Evolutionary conservation across 116 monocot species (phyloP).

Genomic region (Thalassia testudinum): DNA sequence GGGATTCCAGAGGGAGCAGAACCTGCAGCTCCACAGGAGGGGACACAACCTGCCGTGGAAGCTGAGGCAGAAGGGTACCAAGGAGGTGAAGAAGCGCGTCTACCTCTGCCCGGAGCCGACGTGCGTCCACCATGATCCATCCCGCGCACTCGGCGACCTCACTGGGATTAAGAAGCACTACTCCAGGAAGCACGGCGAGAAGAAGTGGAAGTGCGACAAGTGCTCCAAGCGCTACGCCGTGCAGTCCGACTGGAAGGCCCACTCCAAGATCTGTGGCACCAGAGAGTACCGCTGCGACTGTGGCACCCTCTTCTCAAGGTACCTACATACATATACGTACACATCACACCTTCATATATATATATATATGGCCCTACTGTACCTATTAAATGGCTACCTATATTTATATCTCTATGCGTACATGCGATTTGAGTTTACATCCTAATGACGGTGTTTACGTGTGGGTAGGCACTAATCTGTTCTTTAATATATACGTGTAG

Average conservation of each 20-base stretch:
- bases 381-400: neutral
- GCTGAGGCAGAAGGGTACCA: slow-evolving; percentile 13
- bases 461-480: too few relatives aligned
- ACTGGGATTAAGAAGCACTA: slow-evolving; percentile 99
- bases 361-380: neutral
- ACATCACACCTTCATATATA: neutral
- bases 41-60: slow-evolving; percentile 46
- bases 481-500: too few relatives aligned
- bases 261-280: slow-evolving; percentile 97
- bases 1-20: slow-evolving; percentile 34
- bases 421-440: neutral
- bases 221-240: slow-evolving; percentile 96
- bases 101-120: slow-evolving; percentile 92
- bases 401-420: neutral
- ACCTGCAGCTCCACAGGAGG: slow-evolving; percentile 32
- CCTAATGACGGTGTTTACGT: too few relatives aligned
- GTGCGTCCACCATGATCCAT: slow-evolving; percentile 95
- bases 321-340: too few relatives aligned
- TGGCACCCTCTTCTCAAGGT: slow-evolving; percentile 98
- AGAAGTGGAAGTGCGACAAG: slow-evolving; percentile 99
- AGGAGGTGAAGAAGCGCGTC: slow-evolving; percentile 20
- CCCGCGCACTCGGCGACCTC: slow-evolving; percentile 88
- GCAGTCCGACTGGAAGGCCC: slow-evolving; percentile 96
- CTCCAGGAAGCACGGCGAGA: slow-evolving; percentile 93
- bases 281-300: slow-evolving; percentile 95